Percentiles rank a stretch among this genome's conserved stretches.
Evolutionary conservation across 163 green algal species (phyloP).

Genomic region (Scenedesmus sp.): DNA sequence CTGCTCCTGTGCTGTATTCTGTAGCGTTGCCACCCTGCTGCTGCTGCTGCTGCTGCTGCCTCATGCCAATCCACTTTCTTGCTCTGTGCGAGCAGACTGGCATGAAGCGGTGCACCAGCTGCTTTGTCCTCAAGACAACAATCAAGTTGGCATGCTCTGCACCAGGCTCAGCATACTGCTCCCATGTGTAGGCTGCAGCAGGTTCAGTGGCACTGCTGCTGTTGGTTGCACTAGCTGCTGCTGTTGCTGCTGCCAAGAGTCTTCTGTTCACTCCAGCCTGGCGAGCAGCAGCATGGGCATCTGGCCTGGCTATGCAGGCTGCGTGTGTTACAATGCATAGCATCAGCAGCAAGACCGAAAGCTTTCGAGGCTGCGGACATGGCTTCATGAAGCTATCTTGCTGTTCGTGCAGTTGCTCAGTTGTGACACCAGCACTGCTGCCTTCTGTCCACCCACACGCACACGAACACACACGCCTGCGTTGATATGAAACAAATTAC

Average conservation of each 20-base stretch:
- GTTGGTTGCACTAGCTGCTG: background rate
- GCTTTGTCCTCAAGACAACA: constrained; percentile 23
- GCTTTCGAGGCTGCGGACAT: background rate
- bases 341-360: background rate
- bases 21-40: background rate
- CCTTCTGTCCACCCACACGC: background rate
- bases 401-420: background rate
- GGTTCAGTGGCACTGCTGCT: background rate
- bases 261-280: background rate
- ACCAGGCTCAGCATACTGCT: background rate
- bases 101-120: constrained; percentile 18
- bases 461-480: background rate
- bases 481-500: background rate
- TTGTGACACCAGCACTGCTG: background rate
- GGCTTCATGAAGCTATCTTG: background rate
- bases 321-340: background rate
- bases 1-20: background rate
- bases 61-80: no score
- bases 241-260: constrained; percentile 14
- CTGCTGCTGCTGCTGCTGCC: background rate
- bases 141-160: constrained; percentile 22
- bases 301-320: background rate
- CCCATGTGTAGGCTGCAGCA: constrained; percentile 6
- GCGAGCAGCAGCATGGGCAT: background rate
- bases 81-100: background rate